These are phyloP conservation scores for Hygrocybe coccinea DNA, from an alignment of 768 basidiomycete species.

Conservation along the genomic window DNA sequence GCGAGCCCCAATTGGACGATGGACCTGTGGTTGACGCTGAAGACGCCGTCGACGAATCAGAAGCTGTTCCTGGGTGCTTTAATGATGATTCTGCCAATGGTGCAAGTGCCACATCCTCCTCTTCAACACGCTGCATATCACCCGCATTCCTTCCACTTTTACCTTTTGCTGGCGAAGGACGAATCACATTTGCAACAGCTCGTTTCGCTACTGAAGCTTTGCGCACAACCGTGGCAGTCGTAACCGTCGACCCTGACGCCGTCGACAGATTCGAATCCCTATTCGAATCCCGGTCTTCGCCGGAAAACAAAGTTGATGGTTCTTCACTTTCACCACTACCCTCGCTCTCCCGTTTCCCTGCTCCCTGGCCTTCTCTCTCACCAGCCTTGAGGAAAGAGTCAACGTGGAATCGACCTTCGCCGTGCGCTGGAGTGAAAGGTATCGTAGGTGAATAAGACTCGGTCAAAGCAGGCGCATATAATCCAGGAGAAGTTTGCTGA, in stretches of 20 bases:
- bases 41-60: not conserved
- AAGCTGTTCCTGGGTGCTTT: not conserved
- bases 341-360: constrained; percentile 5
- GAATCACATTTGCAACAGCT: constrained; percentile 49
- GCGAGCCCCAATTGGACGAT: constrained; percentile 36
- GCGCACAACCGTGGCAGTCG: constrained; percentile 42
- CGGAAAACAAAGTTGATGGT: not conserved
- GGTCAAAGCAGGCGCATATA: constrained; percentile 20
- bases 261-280: constrained; percentile 44
- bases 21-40: constrained; percentile 3
- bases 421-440: constrained; percentile 10
- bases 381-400: not conserved
- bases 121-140: constrained; percentile 9
- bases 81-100: not conserved
- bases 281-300: constrained; percentile 22
- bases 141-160: constrained; percentile 11
- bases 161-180: constrained; percentile 9
- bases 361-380: not conserved
- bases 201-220: constrained; percentile 46
- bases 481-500: not conserved
- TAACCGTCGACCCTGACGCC: constrained; percentile 41
- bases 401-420: not conserved
- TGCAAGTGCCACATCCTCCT: constrained; percentile 4
- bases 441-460: constrained; percentile 27
- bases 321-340: not conserved